Conservation (phyloP, 768 basidiomycete species). For the Amanita thiersii region DNA sequence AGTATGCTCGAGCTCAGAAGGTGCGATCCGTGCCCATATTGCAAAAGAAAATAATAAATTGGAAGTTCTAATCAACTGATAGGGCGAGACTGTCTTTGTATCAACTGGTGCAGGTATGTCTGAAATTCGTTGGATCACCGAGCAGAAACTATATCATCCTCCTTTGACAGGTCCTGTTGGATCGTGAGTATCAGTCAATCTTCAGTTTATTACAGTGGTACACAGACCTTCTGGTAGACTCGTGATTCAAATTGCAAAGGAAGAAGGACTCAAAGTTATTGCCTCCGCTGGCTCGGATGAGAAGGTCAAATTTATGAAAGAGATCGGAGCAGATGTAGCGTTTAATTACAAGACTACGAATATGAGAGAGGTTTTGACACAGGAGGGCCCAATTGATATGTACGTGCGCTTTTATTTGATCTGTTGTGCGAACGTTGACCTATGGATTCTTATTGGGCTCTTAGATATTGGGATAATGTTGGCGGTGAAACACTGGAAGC, state of each 20-base stretch:
- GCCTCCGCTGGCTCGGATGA: constrained; percentile 54
- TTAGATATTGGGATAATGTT: constrained; percentile 29
- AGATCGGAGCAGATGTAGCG: constrained; percentile 46
- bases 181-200: constrained; percentile 16
- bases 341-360: constrained; percentile 57
- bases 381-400: constrained; percentile 48
- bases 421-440: not conserved
- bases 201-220: not conserved
- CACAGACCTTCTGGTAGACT: constrained; percentile 12
- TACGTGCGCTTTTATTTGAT: constrained; percentile 14
- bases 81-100: constrained; percentile 21
- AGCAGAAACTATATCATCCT: not conserved
- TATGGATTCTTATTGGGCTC: not conserved
- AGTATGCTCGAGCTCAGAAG: constrained; percentile 20
- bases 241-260: constrained; percentile 30
- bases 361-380: constrained; percentile 33
- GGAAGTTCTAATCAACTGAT: not conserved
- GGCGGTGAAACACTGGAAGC: constrained; percentile 36
- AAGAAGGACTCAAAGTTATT: constrained; percentile 42
- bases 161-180: constrained; percentile 16
- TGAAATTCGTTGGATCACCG: not conserved
- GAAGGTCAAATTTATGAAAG: constrained; percentile 46
- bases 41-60: not conserved
- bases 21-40: constrained; percentile 14
- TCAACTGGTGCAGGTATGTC: constrained; percentile 18